Evolutionary conservation across 495 filamentous ascomycete species (phyloP), one percentile per base, ranked within the genome.

Genomic region (Friedmanniomyces simplex): DNA sequence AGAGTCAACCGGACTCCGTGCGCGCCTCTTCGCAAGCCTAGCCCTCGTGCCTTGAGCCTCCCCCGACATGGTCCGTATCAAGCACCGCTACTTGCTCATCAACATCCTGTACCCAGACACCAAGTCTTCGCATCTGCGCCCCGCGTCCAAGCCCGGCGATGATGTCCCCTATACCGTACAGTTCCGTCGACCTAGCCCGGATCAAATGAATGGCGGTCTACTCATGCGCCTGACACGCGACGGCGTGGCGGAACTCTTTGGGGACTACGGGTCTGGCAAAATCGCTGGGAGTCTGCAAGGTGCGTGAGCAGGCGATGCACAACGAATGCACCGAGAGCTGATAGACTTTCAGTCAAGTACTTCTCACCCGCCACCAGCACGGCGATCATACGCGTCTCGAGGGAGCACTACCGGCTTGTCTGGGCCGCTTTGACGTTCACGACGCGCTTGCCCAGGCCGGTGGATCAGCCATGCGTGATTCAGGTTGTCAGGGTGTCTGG

Each of bases 401-500:
- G 91, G 42, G 80, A 80, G 0, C 81, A 91, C 47, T 94, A 87
- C 70, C 82, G 87, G 14, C 77, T 96, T 45, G 83, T 93, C 10
- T 97, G 93, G 93, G 82, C 89, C 0, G 87, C 89, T 6, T 73
- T 98, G 50, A 84, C 90, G 1, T 89, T 88, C 60, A 85, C 91
- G 76, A 83, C 79, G n/a, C 72, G 72, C 16, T 71, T 95, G 2
- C 87, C 88, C 1, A 71, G 72, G 18, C 64, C 57, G 39, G 75
- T 57, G 63, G 72, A 77, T 21, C 72, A 70, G 53, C 76, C 79
- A 0, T 91, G 88, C 62, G 82, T 94, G 7, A 85, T 91, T 50
- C 82, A 86, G 49, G 91, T 97, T n/a, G 78, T 96, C 16, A 77
- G 86, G 54, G 88, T 96, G n/a, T 89, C 85, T 57, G 93, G 93